Conservation (phyloP, 2,329 filamentous ascomycete genomes). For the Ustulina deusta region DNA sequence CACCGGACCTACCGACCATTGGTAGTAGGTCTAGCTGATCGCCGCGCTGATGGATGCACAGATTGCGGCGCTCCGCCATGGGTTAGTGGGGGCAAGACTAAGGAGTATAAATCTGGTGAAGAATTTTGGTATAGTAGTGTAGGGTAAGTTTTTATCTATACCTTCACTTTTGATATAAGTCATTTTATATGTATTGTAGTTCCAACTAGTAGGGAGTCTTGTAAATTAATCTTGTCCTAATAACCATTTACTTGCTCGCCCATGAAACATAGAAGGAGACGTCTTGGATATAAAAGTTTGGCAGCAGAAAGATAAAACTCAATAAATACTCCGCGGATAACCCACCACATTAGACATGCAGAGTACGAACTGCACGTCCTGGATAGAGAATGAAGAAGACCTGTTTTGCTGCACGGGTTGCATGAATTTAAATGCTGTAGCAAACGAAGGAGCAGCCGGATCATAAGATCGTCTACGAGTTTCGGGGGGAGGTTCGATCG, state of each 20-base stretch:
- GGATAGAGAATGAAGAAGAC: conserved; percentile 17
- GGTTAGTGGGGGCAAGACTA: neutral
- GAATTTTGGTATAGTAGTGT: too few species aligned
- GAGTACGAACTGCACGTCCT: conserved; percentile 40
- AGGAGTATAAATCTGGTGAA: neutral
- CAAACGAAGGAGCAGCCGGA: conserved; percentile 19
- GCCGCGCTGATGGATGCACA: too few species aligned
- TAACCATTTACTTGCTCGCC: neutral
- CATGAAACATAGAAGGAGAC: neutral
- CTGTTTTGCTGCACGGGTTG: conserved; percentile 37
- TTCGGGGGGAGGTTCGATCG: conserved; percentile 20
- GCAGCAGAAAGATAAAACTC: neutral
- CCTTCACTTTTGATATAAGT: too few species aligned
- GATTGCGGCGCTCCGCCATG: too few species aligned
- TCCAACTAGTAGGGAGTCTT: too few species aligned
- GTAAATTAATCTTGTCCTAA: neutral
- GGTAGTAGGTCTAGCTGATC: too few species aligned
- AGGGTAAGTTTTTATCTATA: too few species aligned
- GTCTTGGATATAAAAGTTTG: neutral
- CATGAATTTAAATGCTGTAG: conserved; percentile 43
- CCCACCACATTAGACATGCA: conserved; percentile 33
- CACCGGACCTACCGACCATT: too few species aligned
- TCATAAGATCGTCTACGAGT: conserved; percentile 37
- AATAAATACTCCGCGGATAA: conserved; percentile 41
- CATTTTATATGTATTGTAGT: too few species aligned